Base-by-base conservation (phyloP, 2,329 filamentous ascomycete genomes). In the Arthroderma sp. region DNA sequence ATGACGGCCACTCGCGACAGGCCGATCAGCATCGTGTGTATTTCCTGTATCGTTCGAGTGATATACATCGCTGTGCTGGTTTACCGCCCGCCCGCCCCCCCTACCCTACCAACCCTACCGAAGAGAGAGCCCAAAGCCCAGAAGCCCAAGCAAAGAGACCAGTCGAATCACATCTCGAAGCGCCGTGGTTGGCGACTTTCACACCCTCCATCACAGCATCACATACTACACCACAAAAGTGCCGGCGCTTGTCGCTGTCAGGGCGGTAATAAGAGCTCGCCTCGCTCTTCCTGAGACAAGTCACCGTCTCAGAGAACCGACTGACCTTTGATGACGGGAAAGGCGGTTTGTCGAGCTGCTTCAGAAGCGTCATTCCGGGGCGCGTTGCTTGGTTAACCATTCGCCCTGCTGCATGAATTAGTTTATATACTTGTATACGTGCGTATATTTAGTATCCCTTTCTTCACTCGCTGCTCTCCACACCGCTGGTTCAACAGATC, bases 311-410 rank as follows among this genome's bases (percentile, higher is more conserved):
- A 21, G 9, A 13, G 35, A 37, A 9, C 35, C 35, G 3, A 37
- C 3, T 13, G 19, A 9, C 7, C 8, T 44, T 8, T n/a, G n/a
- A n/a, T n/a, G n/a, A n/a, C n/a, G n/a, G n/a, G n/a, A 31, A 31
- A 7, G 28, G 28, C 4, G 7, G 28, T 7, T 31, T 31, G 28
- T 31, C 28, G 28, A 31, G 4, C 25, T 51, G 44, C 44, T n/a
- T 31, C 44, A 51, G 28, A 51, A 31, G 23, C 15, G 25, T 15
- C 44, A 25, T 13, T 31, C 23, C 13, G 44, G 44, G 44, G 44
- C 44, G 44, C 44, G 44, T 51, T 51, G 44, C 44, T 51, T 51
- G 44, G 44, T 51, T 51, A 33, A 51, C 44, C 44, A 17, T 19
- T 33, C 44, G 44, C 44, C 44, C 44, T 51, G 44, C 44, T 51